Evolutionary conservation across 768 basidiomycete species (phyloP), one percentile per base, ranked within the genome.

Genomic region (Royoungia palumana): DNA sequence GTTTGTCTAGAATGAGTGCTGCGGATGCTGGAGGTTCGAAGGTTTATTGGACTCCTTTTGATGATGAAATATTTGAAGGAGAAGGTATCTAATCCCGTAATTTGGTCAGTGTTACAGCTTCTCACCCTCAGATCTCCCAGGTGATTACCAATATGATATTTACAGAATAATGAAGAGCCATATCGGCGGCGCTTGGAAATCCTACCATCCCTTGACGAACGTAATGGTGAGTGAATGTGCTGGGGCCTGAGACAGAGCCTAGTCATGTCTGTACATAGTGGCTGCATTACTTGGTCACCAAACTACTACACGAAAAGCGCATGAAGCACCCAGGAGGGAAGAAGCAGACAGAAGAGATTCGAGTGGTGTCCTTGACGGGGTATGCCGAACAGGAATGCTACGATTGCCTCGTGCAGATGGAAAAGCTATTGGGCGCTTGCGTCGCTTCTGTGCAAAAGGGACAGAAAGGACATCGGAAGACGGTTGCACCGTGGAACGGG

Each of bases 71-170:
- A 20, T 97, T 97, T 59, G 86, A 91, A 71, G 95, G 95, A 25
- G 82, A 89, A 73, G 95, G 92, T 83, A 59, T 67, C n/a, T 27
- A n/a, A 14, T 39, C 25, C 40, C 24, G 11, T n/a, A 9, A 48
- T 25, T 36, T 16, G 16, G 25, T 35, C 20, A 22, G 16, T n/a
- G 32, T 17, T 35, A 30, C 48, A 32, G 8, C n/a, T 50, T 21
- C 44, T 59, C 30, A 67, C 35, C 14, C 46, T 57, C 17, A 40
- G 40, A 13, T 54, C 46, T 52, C n/a, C n/a, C n/a, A 89, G 87
- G 92, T 10, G 90, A 93, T 64, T 89, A 90, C 60, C 96, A 98
- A 66, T 97, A 92, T 66, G 93, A 97, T 62, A 75, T 97, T 5
- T 99, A 99, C 61, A 81, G 95, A 36, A 79, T 85, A 70, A 97